Base-by-base conservation (phyloP, 257 asterid species). In the Solanum acaule region DNA sequence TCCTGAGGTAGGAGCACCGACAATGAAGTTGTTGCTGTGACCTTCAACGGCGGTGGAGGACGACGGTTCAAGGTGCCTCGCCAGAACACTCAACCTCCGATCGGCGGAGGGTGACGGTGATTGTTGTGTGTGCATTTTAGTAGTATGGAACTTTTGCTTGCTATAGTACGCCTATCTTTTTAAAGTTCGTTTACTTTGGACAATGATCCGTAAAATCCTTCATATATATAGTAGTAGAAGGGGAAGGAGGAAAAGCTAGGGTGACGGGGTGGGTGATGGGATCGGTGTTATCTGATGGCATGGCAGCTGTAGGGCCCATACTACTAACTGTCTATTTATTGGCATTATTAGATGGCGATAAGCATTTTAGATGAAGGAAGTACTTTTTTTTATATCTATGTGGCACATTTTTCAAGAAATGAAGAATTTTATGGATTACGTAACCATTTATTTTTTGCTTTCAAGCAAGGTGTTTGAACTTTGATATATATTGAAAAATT, bases 1-100 rank as follows among this genome's bases (percentile, higher is more conserved):
- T 84, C 90, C 93, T 2, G 99, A 92, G 31, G 98, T 96, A 2
- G 98, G 98, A 25, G 94, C 92, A 90, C 93, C 93, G 87, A 93
- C 86, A 89, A 94, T 83, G 34, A 89, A 59, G 59, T 38, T 88
- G 70, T 83, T 20, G 76, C 31, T 84, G 87, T 92, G 90, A 83
- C 76, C 34, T 87, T 59, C 35, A 75, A 22, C 22, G 93, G 88
- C 10, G 94, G 86, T 59, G 90, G 20, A 3, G 86, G 56, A 63
- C 40, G 68, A 83, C 89, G 93, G 93, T 81, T 93, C 92, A 34
- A 96, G 93, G 92, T 97, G 99, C 12, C 95, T 93, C 1, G 86
- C 88, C 65, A 96, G 89, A 89, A 95, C 92, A 25, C 88, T 71
- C 18, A 97, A 31, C 89, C 99, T 92, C 93, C 99, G 96, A 89